Conservation (phyloP, 208 protist genomes). For the Leishmania tarentolae region DNA sequence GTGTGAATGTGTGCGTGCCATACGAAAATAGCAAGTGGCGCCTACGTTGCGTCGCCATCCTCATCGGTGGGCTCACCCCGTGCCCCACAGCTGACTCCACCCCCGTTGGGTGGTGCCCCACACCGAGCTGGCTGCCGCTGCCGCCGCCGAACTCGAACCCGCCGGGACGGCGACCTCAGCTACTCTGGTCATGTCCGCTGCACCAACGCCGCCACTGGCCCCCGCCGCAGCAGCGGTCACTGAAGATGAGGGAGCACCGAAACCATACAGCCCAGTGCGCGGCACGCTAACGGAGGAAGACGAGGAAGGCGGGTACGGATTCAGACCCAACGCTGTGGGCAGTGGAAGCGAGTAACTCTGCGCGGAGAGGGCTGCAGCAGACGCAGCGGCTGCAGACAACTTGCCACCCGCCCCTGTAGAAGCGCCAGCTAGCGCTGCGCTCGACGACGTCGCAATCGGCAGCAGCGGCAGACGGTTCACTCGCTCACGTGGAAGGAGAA, state of each 20-base stretch:
- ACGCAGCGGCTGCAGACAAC: neutral
- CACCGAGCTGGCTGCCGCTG: conserved; percentile 28
- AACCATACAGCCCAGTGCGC: neutral
- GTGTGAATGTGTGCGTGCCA: neutral
- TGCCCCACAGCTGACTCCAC: conserved; percentile 35
- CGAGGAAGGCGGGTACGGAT: neutral
- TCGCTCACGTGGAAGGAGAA: conserved; percentile 15
- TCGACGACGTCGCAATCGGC: conserved; percentile 10
- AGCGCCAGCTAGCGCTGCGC: neutral
- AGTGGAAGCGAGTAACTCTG: neutral
- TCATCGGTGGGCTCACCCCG: conserved; percentile 1
- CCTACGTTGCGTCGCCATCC: neutral
- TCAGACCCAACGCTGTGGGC: neutral
- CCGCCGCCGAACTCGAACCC: conserved; percentile 17
- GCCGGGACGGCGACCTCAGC: neutral
- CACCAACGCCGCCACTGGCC: conserved; percentile 5
- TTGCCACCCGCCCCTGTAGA: neutral
- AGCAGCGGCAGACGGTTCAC: conserved; percentile 20
- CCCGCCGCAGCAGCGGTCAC: neutral
- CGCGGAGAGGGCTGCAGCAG: neutral
- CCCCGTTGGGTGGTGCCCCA: conserved; percentile 41
- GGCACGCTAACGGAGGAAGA: neutral
- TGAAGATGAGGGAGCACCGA: neutral
- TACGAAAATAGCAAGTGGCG: neutral
- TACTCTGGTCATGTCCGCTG: neutral